Conservation (phyloP, 2,329 filamentous ascomycete genomes). For the Didymella lethalis region DNA sequence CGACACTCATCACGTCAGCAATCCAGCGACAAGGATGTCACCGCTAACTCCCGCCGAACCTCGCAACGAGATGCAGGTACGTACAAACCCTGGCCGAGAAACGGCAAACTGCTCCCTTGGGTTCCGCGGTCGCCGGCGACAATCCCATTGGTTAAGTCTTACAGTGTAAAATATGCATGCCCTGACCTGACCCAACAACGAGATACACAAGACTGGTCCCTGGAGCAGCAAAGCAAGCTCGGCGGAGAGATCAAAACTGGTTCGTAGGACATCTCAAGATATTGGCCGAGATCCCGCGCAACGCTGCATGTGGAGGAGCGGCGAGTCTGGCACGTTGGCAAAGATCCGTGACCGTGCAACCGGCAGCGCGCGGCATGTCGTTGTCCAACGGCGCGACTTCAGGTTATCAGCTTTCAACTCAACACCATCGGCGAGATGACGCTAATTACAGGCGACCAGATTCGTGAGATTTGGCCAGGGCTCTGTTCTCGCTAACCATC, state of each 20-base stretch:
- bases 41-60: neutral
- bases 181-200: neutral
- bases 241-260: neutral
- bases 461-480: neutral
- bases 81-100: slow-evolving; percentile 18
- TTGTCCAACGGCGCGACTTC: slow-evolving; percentile 7
- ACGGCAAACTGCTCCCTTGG: neutral
- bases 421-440: neutral
- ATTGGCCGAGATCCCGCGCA: neutral
- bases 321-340: neutral
- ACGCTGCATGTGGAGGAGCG: neutral
- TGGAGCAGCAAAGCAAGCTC: neutral
- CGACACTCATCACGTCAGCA: neutral
- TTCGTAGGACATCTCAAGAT: neutral
- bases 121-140: neutral
- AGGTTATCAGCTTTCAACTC: neutral
- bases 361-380: slow-evolving; percentile 24
- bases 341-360: neutral
- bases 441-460: neutral
- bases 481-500: neutral
- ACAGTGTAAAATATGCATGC: neutral
- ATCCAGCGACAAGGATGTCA: neutral
- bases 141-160: neutral
- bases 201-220: neutral
- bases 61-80: slow-evolving; percentile 24